Evolutionary conservation across 2,329 filamentous ascomycete species (phyloP), one percentile per base, ranked within the genome.

Genomic region (Aspergillus latus): DNA sequence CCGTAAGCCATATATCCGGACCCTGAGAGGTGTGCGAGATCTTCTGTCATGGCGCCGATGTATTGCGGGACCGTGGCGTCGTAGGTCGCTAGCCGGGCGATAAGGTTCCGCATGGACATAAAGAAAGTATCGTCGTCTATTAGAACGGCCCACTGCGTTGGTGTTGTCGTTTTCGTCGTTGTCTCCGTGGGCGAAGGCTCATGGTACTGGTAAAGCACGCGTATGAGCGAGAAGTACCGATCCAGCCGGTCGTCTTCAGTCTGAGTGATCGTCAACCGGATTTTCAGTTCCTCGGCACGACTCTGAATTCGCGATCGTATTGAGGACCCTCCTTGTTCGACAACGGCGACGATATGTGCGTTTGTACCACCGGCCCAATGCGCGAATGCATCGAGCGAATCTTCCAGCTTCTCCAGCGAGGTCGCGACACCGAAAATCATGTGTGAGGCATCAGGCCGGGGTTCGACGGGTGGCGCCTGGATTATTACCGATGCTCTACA

Each of bases 51-150:
- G 0, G 76, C 78, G 2, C 83, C 83, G 9, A 84, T 70, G 66
- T 84, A 85, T 15, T 72, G 65, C 1, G 78, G 74, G 16, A 72
- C 60, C 2, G 70, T 73, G 58, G 78, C 69, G 63, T 84, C 76
- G 54, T 80, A 73, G 30, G 67, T 68, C 30, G 65, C 63, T 2
- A 84, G 74, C 7, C 75, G 69, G 16, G 74, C 64, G 30, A 75
- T 71, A 5, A 85, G 73, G 1, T 76, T 74, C 57, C 74, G 69
- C 13, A 84, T 73, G 1, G 77, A 80, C 0, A 81, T 82, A 62
- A 84, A 84, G 68, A 85, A 84, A 5, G 82, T 85, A 64, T 85
- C 83, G 64, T 85, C 82, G 66, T 85, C 82, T 15, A 84, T 74
- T 40, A 84, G 70, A 30, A 77, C 78, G 21, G 79, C 75, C 82